phyloP scores from a whole-genome alignment of 306 rosid genomes.

The Pterocarpus santalinus region DNA sequence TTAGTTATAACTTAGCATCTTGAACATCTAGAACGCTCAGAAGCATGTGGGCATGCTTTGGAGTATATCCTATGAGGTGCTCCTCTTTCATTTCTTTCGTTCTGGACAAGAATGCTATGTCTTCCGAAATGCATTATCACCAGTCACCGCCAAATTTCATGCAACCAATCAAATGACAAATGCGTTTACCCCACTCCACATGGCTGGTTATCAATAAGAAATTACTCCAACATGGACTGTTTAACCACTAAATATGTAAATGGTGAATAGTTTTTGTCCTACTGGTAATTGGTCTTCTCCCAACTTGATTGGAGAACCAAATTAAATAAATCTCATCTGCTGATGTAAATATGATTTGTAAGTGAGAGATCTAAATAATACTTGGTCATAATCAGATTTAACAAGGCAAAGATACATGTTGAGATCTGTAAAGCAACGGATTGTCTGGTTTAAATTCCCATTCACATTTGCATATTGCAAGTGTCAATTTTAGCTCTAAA shows the following conservation, averaged over 20 bases:
- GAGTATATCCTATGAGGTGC: constrained; percentile 3
- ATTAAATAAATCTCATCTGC: not conserved
- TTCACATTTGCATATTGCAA: too few relatives aligned
- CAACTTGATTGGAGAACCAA: not conserved
- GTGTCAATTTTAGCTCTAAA: too few relatives aligned
- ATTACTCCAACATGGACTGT: not conserved
- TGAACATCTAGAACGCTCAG: constrained; percentile 12
- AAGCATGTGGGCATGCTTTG: constrained; percentile 40
- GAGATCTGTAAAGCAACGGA: too few relatives aligned
- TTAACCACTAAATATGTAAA: constrained; percentile 25
- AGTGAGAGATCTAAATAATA: too few relatives aligned
- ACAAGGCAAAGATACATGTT: too few relatives aligned
- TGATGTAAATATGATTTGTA: not conserved
- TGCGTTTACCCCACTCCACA: constrained; percentile 34
- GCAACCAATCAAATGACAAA: constrained; percentile 36
- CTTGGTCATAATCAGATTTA: too few relatives aligned
- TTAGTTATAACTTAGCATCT: constrained; percentile 28
- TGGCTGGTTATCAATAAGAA: not conserved
- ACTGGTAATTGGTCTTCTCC: not conserved
- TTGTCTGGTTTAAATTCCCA: too few relatives aligned
- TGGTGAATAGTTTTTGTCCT: not conserved
- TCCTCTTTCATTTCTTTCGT: constrained; percentile 25
- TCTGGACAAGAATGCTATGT: constrained; percentile 37
- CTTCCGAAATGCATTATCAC: constrained; percentile 24
- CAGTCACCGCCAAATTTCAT: constrained; percentile 1